These are phyloP conservation scores for Hymenoscyphus fructigenus DNA, from an alignment of 2,329 filamentous ascomycete genomes.

Conservation along the genomic window DNA sequence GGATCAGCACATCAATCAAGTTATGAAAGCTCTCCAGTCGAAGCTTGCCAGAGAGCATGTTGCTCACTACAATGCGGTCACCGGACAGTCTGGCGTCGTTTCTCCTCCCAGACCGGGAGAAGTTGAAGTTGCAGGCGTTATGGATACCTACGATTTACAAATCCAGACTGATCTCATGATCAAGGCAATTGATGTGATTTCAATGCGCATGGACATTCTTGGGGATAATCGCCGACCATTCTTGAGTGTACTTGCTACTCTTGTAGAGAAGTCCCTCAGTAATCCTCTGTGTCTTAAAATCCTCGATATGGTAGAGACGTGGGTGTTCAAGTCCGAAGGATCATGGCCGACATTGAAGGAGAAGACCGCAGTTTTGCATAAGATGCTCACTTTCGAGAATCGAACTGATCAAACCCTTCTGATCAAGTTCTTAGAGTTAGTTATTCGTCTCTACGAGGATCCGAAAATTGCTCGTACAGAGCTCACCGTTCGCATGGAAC, in stretches of 20 bases:
- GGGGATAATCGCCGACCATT: slow-evolving; percentile 91
- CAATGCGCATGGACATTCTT: slow-evolving; percentile 86
- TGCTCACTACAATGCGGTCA: slow-evolving; percentile 64
- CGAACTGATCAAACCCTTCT: slow-evolving; percentile 80
- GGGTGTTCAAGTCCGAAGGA: slow-evolving; percentile 94
- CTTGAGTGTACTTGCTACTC: slow-evolving; percentile 87
- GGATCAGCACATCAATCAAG: slow-evolving; percentile 79
- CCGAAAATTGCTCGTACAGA: slow-evolving; percentile 93
- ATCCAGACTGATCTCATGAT: slow-evolving; percentile 90
- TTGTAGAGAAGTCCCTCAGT: slow-evolving; percentile 93
- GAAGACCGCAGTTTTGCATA: slow-evolving; percentile 97
- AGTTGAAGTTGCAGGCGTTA: slow-evolving; percentile 53
- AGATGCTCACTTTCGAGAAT: slow-evolving; percentile 95
- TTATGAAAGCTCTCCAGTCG: slow-evolving; percentile 91
- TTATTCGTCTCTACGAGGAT: slow-evolving; percentile 97
- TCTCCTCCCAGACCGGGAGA: slow-evolving; percentile 43
- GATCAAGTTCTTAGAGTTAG: slow-evolving; percentile 89
- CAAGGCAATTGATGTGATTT: slow-evolving; percentile 91
- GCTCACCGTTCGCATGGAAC: slow-evolving; percentile 94
- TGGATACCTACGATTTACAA: slow-evolving; percentile 76
- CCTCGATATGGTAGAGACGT: slow-evolving; percentile 86
- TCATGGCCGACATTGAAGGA: slow-evolving; percentile 97
- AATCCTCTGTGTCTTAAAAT: slow-evolving; percentile 88
- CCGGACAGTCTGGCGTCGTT: slow-evolving; percentile 47
- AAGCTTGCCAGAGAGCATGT: slow-evolving; percentile 95